Evolutionary conservation across 805 yeast species (phyloP).

Genomic region (Kregervanrija delftensis): DNA sequence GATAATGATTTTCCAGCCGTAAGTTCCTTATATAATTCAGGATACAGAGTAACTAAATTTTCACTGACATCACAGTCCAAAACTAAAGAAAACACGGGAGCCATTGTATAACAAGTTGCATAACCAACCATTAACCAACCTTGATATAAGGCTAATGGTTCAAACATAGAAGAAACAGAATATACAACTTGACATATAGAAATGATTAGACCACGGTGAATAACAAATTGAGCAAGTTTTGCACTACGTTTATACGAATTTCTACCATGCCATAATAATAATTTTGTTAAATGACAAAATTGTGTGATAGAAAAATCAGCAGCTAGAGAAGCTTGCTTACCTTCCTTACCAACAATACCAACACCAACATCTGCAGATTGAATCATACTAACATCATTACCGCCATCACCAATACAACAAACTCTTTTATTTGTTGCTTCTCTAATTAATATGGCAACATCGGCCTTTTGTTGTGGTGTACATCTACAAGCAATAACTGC

Average conservation of each 20-base stretch:
- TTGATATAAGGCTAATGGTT: constrained; percentile 89
- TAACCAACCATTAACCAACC: constrained; percentile 99
- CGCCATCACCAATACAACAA: constrained; percentile 99
- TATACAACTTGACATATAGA: constrained; percentile 93
- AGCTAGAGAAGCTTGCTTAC: constrained; percentile 93
- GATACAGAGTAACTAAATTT: constrained; percentile 80
- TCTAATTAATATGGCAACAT: constrained; percentile 77
- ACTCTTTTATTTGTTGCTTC: constrained; percentile 80
- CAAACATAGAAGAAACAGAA: constrained; percentile 79
- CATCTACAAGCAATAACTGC: constrained; percentile 98
- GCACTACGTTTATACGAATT: constrained; percentile 95
- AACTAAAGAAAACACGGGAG: constrained; percentile 92
- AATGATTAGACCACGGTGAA: constrained; percentile 91
- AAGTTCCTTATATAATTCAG: constrained; percentile 89
- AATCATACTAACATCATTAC: constrained; percentile 98
- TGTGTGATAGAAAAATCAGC: constrained; percentile 95
- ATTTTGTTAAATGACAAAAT: constrained; percentile 80
- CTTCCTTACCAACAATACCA: constrained; percentile 98
- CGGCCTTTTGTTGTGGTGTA: constrained; percentile 98
- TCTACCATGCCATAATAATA: constrained; percentile 95
- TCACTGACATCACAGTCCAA: constrained; percentile 89
- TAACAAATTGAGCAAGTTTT: constrained; percentile 89
- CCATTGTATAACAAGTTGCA: constrained; percentile 96
- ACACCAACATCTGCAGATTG: constrained; percentile 99
- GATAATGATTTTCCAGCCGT: constrained; percentile 84